Evolutionary conservation across 352 stramenopile genomes (phyloP).

Genomic region (Phytophthora cactorum): DNA sequence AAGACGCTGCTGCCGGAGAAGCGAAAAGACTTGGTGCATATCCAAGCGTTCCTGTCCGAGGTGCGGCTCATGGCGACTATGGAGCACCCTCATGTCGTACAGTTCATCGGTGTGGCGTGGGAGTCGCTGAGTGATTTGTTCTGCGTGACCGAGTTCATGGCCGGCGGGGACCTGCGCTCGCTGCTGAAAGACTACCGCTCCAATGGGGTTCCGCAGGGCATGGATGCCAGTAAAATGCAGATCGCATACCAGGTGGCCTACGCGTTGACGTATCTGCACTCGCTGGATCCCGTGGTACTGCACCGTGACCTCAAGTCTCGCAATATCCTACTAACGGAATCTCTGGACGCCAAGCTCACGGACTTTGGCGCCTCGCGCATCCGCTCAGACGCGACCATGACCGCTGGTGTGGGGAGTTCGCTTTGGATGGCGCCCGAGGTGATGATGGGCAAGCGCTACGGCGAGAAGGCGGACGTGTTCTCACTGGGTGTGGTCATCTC

Average conservation of each 20-base stretch:
- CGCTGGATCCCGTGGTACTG: too few species aligned
- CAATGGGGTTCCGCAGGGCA: slow-evolving; percentile 17
- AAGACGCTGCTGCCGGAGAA: slow-evolving; percentile 50
- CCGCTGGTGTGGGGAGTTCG: slow-evolving; percentile 23
- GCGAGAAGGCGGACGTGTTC: too few species aligned
- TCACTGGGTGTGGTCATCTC: slow-evolving; percentile 15
- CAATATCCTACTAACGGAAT: slow-evolving; percentile 59
- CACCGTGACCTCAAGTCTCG: slow-evolving; percentile 50
- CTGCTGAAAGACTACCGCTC: slow-evolving; percentile 38
- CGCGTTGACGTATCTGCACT: slow-evolving; percentile 9
- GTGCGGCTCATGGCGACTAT: slow-evolving; percentile 48
- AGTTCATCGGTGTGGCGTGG: slow-evolving; percentile 57
- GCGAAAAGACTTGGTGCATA: slow-evolving; percentile 42
- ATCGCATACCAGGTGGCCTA: slow-evolving; percentile 43
- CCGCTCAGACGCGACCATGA: slow-evolving; percentile 36
- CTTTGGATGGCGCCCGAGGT: slow-evolving; percentile 7
- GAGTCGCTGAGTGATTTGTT: slow-evolving; percentile 53
- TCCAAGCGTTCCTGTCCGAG: slow-evolving; percentile 48
- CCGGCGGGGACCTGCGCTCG: slow-evolving; percentile 45
- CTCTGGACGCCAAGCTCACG: slow-evolving; percentile 49
- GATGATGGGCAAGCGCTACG: too few species aligned
- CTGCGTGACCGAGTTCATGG: slow-evolving; percentile 59
- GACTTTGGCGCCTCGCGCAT: slow-evolving; percentile 50
- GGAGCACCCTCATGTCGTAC: slow-evolving; percentile 54
- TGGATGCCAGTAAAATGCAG: slow-evolving; percentile 35